phyloP scores from a whole-genome alignment of 495 filamentous ascomycete genomes.

The Aeminium ludgeri region DNA sequence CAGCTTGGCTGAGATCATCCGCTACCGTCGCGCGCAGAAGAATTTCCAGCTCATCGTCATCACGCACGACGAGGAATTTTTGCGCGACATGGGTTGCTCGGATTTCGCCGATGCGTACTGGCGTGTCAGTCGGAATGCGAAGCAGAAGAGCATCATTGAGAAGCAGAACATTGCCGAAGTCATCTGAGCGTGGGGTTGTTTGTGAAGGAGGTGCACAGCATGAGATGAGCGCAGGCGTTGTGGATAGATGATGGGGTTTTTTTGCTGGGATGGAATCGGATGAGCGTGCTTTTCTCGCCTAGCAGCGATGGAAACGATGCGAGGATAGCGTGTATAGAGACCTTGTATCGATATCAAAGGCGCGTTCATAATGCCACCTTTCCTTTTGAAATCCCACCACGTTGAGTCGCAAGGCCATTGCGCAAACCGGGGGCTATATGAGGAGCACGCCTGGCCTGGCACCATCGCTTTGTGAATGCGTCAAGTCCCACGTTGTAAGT shows the following conservation, averaged over 20 bases:
- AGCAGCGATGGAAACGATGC: neutral
- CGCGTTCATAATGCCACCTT: too few species aligned
- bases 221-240: slow-evolving; percentile 1
- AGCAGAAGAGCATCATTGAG: slow-evolving; percentile 75
- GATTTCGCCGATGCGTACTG: slow-evolving; percentile 91
- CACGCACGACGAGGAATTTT: slow-evolving; percentile 95
- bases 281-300: too few species aligned
- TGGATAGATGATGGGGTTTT: neutral
- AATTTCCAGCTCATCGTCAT: slow-evolving; percentile 99
- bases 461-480: too few species aligned
- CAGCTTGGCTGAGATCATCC: slow-evolving; percentile 76
- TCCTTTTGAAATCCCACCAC: too few species aligned
- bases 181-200: neutral
- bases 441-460: too few species aligned
- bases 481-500: too few species aligned
- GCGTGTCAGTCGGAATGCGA: slow-evolving; percentile 63
- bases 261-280: too few species aligned
- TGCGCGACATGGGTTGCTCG: slow-evolving; percentile 80
- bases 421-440: too few species aligned
- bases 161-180: slow-evolving; percentile 49
- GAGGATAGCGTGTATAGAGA: neutral
- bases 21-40: slow-evolving; percentile 59
- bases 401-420: too few species aligned
- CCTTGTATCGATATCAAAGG: too few species aligned
- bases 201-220: neutral